phyloP scores from a whole-genome alignment of 2,329 filamentous ascomycete species.

The Aspergillus quadricinctus region DNA sequence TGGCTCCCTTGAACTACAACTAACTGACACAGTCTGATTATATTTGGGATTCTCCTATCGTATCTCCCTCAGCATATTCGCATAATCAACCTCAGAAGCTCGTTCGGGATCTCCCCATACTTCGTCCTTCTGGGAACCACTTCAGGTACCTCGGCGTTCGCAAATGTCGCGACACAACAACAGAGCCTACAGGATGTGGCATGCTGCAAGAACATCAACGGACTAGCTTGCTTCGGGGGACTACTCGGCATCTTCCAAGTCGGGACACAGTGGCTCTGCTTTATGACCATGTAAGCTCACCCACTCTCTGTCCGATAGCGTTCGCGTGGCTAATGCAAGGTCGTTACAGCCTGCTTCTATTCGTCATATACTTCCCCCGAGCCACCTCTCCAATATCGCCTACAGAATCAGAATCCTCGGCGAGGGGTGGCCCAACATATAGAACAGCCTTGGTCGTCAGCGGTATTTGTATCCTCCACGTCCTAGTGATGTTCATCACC shows the following conservation, averaged over 20 bases:
- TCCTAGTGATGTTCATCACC: slow-evolving; percentile 61
- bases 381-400: slow-evolving; percentile 48
- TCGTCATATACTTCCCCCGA: slow-evolving; percentile 86
- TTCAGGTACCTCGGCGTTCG: slow-evolving; percentile 81
- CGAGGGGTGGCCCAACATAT: slow-evolving; percentile 59
- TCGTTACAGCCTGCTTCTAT: slow-evolving; percentile 71
- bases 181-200: slow-evolving; percentile 75
- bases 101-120: slow-evolving; percentile 91
- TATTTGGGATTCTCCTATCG: slow-evolving; percentile 83
- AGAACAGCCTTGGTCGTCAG: slow-evolving; percentile 75
- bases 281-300: slow-evolving; percentile 74
- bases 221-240: slow-evolving; percentile 78
- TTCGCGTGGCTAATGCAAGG: background rate
- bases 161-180: slow-evolving; percentile 87
- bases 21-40: slow-evolving; percentile 55
- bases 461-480: slow-evolving; percentile 67
- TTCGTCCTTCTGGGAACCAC: slow-evolving; percentile 93
- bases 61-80: slow-evolving; percentile 94
- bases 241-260: slow-evolving; percentile 87
- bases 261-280: slow-evolving; percentile 86
- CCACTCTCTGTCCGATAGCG: background rate
- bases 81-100: slow-evolving; percentile 79
- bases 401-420: slow-evolving; percentile 31
- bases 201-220: slow-evolving; percentile 78
- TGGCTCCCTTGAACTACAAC: slow-evolving; percentile 6